Evolutionary conservation across 495 filamentous ascomycete species (phyloP).

Genomic region (Lasiosphaeriaceae sp.): DNA sequence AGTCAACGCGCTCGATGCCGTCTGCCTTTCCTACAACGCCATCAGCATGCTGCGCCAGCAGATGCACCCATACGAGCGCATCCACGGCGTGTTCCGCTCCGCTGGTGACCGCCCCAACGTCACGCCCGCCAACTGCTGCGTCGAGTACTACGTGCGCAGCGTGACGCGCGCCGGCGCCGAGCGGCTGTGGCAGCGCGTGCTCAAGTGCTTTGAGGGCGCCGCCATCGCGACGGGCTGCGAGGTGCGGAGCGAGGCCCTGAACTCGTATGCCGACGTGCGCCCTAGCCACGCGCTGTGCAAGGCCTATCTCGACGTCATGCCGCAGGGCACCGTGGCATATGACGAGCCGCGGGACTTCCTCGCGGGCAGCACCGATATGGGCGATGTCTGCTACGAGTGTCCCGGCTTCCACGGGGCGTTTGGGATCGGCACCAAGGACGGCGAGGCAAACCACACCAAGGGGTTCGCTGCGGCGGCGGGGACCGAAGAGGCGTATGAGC

Average conservation of each 20-base stretch:
- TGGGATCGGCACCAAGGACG: slow-evolving; percentile 44
- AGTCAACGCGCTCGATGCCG: slow-evolving; percentile 61
- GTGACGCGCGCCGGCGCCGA: slow-evolving; percentile 39
- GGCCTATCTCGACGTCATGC: slow-evolving; percentile 49
- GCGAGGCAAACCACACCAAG: slow-evolving; percentile 50
- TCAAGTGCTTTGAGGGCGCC: slow-evolving; percentile 55
- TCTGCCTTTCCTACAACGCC: slow-evolving; percentile 59
- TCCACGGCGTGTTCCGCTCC: slow-evolving; percentile 26
- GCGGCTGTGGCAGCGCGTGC: slow-evolving; percentile 45
- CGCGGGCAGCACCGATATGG: slow-evolving; percentile 44
- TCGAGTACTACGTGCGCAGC: slow-evolving; percentile 56
- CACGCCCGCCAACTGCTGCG: slow-evolving; percentile 49
- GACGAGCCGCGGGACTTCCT: slow-evolving; percentile 40
- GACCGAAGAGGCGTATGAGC: slow-evolving; percentile 42
- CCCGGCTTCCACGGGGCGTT: slow-evolving; percentile 58
- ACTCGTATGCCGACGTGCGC: slow-evolving; percentile 52
- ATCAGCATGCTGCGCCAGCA: slow-evolving; percentile 61
- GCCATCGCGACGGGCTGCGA: slow-evolving; percentile 54
- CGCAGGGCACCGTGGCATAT: slow-evolving; percentile 33
- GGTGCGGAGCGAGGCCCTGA: slow-evolving; percentile 43
- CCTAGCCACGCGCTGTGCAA: slow-evolving; percentile 46
- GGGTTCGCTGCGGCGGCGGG: slow-evolving; percentile 51
- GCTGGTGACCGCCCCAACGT: slow-evolving; percentile 36
- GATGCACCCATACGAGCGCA: slow-evolving; percentile 36
- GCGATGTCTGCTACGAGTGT: slow-evolving; percentile 53